phyloP scores from a whole-genome alignment of 352 stramenopile species.

The Phytopythium chamaehyphon region DNA sequence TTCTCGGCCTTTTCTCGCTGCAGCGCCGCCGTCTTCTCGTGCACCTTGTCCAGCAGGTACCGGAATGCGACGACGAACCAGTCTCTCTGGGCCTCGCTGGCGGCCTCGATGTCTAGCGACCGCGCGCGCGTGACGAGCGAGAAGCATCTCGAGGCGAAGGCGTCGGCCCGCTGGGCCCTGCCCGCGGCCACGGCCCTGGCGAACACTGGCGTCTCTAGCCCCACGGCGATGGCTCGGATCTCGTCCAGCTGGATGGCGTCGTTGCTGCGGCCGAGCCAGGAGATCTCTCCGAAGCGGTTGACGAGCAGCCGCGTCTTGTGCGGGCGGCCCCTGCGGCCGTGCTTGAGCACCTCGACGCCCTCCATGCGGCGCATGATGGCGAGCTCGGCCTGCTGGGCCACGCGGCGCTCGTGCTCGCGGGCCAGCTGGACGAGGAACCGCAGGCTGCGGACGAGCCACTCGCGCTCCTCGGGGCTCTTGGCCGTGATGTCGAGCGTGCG shows the following conservation, averaged over 20 bases:
- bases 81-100: conserved; percentile 70
- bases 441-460: conserved; percentile 77
- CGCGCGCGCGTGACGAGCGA: conserved; percentile 61
- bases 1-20: conserved; percentile 76
- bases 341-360: conserved; percentile 64
- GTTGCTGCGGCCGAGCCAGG: conserved; percentile 72
- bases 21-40: conserved; percentile 74
- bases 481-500: conserved; percentile 77
- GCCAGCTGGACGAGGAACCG: conserved; percentile 70
- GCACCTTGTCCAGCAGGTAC: conserved; percentile 82
- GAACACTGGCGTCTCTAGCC: conserved; percentile 66
- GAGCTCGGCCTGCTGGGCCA: conserved; percentile 76
- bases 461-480: conserved; percentile 56
- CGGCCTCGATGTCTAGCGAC: conserved; percentile 72
- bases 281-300: conserved; percentile 80
- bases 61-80: conserved; percentile 86
- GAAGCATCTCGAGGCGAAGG: conserved; percentile 44
- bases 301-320: conserved; percentile 84
- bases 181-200: conserved; percentile 32
- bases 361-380: conserved; percentile 86
- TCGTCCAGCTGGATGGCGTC: conserved; percentile 79
- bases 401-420: conserved; percentile 62
- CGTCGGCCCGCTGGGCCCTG: conserved; percentile 19
- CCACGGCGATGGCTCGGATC: conserved; percentile 49
- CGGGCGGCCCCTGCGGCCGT: conserved; percentile 65